A percentile compares a stretch with the other conserved stretches of the same genome.
These are phyloP conservation scores for Priceomyces fermenticarens DNA, from an alignment of 805 yeast genomes.

Conservation along the genomic window DNA sequence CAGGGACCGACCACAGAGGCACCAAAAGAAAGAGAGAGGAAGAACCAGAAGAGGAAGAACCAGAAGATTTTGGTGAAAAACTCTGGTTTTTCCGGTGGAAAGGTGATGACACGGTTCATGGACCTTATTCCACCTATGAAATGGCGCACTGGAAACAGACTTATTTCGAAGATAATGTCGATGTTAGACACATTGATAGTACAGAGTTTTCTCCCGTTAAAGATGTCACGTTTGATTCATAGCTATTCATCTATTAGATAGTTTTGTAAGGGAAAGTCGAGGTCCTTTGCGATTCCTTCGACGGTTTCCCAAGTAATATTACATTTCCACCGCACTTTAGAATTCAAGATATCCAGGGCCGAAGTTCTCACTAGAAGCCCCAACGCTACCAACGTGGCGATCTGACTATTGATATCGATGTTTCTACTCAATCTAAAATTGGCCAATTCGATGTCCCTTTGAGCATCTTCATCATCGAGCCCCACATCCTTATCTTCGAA, in stretches of 20 bases:
- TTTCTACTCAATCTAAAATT: constrained; percentile 38
- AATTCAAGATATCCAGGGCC: constrained; percentile 55
- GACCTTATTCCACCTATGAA: constrained; percentile 50
- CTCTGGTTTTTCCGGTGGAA: constrained; percentile 40
- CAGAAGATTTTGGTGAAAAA: constrained; percentile 27
- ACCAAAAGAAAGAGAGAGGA: constrained; percentile 16
- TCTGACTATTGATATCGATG: constrained; percentile 50
- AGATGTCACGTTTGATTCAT: constrained; percentile 17
- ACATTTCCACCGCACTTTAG: constrained; percentile 75
- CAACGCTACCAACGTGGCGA: constrained; percentile 58
- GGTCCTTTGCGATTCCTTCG: constrained; percentile 56
- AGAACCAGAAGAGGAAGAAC: constrained; percentile 11
- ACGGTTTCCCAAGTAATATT: constrained; percentile 69
- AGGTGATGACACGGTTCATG: constrained; percentile 40
- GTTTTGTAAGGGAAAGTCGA: constrained; percentile 63
- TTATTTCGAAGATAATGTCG: constrained; percentile 47
- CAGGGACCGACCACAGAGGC: constrained; percentile 20
- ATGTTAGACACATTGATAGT: constrained; percentile 33
- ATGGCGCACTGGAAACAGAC: constrained; percentile 53
- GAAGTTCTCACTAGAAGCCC: constrained; percentile 46
- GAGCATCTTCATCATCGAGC: constrained; percentile 27
- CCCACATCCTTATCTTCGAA: constrained; percentile 21
- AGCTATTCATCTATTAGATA: constrained; percentile 37
- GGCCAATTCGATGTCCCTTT: constrained; percentile 30
- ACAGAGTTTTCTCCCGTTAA: constrained; percentile 22